Evolutionary conservation across 176 grass and related monocot species (phyloP).

Genomic region (Puya raimondii): DNA sequence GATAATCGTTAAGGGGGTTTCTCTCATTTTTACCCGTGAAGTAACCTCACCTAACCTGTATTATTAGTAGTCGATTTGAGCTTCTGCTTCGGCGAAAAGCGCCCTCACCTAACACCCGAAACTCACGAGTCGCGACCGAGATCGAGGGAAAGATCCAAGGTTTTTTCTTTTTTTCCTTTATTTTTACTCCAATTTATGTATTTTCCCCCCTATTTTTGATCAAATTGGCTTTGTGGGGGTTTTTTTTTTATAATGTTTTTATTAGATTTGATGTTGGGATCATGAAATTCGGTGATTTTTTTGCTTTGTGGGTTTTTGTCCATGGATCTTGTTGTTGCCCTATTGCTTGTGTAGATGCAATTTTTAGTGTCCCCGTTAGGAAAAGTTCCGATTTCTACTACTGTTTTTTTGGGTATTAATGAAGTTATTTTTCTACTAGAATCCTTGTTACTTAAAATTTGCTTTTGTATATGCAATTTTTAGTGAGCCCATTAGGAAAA

Average conservation of each 20-base stretch:
- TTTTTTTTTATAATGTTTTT: not conserved
- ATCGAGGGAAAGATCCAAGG: not conserved
- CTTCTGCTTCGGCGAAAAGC: too few species aligned
- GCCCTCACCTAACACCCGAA: not conserved
- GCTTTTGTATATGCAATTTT: not conserved
- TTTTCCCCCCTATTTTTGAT: not conserved
- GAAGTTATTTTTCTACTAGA: too few species aligned
- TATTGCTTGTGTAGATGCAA: not conserved
- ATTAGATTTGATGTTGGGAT: not conserved
- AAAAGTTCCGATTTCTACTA: too few species aligned
- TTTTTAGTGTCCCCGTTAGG: not conserved
- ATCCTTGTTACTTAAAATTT: not conserved
- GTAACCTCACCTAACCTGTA: too few species aligned
- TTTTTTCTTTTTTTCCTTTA: not conserved
- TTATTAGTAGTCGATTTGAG: too few species aligned
- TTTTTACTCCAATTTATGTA: not conserved
- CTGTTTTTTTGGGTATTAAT: too few species aligned
- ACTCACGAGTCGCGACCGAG: not conserved
- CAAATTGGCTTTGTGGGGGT: too few species aligned
- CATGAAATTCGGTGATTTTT: conserved; percentile 2
- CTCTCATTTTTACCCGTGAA: too few species aligned
- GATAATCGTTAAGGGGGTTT: too few species aligned
- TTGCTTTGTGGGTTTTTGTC: not conserved
- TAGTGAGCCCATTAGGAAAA: too few species aligned
- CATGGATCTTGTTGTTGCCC: not conserved